Evolutionary conservation across 108 stramenopile genomes (phyloP).

Genomic region (Cyclotella cryptica): DNA sequence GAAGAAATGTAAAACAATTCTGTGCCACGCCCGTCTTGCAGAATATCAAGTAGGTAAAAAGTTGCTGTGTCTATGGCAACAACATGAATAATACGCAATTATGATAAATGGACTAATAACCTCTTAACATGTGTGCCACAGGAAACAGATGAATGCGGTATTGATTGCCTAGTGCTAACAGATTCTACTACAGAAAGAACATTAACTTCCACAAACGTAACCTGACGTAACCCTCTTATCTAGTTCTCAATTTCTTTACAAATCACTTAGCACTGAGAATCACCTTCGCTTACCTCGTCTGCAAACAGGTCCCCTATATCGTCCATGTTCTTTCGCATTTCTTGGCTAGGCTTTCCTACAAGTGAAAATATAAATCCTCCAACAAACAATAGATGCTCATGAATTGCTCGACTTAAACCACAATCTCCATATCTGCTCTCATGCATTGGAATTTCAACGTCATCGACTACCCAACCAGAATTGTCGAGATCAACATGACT

Average conservation of each 20-base stretch:
- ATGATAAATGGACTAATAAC: too few relatives aligned
- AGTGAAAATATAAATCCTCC: conserved; percentile 1
- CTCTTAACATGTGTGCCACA: too few relatives aligned
- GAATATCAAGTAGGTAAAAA: too few relatives aligned
- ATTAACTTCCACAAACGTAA: too few relatives aligned
- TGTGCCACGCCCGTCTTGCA: too few relatives aligned
- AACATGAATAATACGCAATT: too few relatives aligned
- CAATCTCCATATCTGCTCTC: conserved; percentile 11
- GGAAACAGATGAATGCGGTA: too few relatives aligned
- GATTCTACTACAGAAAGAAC: too few relatives aligned
- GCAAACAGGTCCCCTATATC: conserved; percentile 1
- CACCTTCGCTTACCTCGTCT: background rate
- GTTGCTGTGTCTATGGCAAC: too few relatives aligned
- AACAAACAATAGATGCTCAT: conserved; percentile 1
- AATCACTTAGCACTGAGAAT: background rate
- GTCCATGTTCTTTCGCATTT: conserved; percentile 1
- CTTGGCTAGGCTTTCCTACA: background rate
- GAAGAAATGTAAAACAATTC: too few relatives aligned
- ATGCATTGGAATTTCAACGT: background rate
- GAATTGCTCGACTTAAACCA: background rate
- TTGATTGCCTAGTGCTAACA: too few relatives aligned
- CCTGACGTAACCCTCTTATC: too few relatives aligned
- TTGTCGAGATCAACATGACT: background rate
- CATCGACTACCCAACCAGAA: conserved; percentile 1
- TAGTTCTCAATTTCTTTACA: background rate